Base-by-base conservation (phyloP, 2,329 filamentous ascomycete genomes). In the Botryotinia narcissicola region DNA sequence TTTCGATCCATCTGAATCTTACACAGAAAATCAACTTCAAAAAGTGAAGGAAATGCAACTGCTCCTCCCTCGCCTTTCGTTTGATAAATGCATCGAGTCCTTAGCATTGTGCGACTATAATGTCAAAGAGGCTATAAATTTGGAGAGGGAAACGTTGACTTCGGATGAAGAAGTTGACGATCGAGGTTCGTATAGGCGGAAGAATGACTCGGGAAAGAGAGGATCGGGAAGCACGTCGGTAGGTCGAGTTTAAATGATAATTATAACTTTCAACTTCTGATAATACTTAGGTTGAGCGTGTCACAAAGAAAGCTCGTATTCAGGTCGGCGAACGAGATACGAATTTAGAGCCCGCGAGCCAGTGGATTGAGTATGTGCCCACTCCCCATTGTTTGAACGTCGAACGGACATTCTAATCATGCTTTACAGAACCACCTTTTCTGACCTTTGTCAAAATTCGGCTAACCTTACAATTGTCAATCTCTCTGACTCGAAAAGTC, bases 351-450 rank as follows among this genome's bases (percentile, higher is more conserved):
- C 60, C 44, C n/a, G 70, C 70, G 25, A 35, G 46, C 40, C 35
- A 67, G 29, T 72, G 70, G 61, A 42, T 72, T 22, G 46, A 32
- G 70, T 67, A 59, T 25, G 37, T 57, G 6, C 51, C 25, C 25
- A 51, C 25, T 51, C 3, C 25, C 48, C 48, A n/a, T n/a, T n/a
- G 48, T 51, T 51, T 2, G 25, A 51, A n/a, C 12, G 25, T n/a
- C 48, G 25, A 51, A 51, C 1, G 12, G 25, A 51, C 10, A 51
- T 51, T n/a, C 48, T 51, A 51, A 51, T 51, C 22, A 51, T n/a
- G 51, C 8, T 57, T 57, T 57, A n/a, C 6, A 67, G 35, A 22
- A 67, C 32, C 8, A 68, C 48, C 4, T 68, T 68, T 29, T 37
- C 40, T 54, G 48, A n/a, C 22, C 35, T 68, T 54, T 68, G 64